phyloP scores from a whole-genome alignment of 2,329 filamentous ascomycete genomes.

The Apiospora saccharicola region DNA sequence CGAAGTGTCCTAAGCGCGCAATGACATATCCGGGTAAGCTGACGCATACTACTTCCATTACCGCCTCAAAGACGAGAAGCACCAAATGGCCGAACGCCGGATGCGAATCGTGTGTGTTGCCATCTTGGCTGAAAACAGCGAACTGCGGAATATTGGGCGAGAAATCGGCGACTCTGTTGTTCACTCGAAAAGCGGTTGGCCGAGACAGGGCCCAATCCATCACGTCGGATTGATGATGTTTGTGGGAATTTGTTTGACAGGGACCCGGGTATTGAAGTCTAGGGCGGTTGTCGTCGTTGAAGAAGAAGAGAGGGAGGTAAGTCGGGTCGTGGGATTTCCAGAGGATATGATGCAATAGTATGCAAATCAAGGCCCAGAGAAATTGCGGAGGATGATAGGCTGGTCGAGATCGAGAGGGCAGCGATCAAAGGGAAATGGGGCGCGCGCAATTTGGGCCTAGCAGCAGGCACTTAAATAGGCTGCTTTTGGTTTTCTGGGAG shows the following conservation, averaged over 20 bases:
- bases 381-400: constrained; percentile 6
- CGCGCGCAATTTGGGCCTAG: not conserved
- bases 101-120: constrained; percentile 56
- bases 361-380: not conserved
- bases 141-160: constrained; percentile 47
- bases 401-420: constrained; percentile 4
- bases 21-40: constrained; percentile 93
- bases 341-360: constrained; percentile 9
- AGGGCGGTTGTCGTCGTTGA: not conserved
- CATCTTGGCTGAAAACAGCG: constrained; percentile 45
- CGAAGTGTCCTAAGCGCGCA: constrained; percentile 89
- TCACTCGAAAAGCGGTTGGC: constrained; percentile 55
- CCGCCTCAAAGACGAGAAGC: constrained; percentile 92
- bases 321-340: not conserved
- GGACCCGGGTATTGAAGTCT: not conserved
- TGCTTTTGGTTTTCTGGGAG: not conserved
- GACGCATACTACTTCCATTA: constrained; percentile 94
- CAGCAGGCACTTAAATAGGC: not conserved
- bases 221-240: constrained; percentile 9
- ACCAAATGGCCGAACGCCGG: constrained; percentile 73
- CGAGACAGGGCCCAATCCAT: constrained; percentile 45
- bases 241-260: not conserved
- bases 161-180: constrained; percentile 28
- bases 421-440: not conserved
- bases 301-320: not conserved